Conservation (phyloP, 1,284 basidiomycete genomes). For the Cutaneotrichosporon spelunceum region DNA sequence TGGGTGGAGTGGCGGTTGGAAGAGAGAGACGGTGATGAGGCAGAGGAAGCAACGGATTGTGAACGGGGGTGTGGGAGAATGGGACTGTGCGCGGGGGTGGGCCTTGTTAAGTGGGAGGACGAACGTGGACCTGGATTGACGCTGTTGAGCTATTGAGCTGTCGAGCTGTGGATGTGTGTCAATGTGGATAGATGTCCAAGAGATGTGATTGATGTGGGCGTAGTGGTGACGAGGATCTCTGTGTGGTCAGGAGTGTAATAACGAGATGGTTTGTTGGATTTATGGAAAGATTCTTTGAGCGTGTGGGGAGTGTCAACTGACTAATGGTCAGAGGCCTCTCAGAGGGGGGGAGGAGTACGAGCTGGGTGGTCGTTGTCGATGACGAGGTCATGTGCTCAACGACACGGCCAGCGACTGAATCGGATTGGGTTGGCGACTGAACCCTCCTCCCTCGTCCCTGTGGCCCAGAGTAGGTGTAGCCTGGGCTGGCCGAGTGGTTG, state of each 20-base stretch:
- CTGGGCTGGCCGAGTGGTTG: too few species aligned
- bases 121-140: neutral
- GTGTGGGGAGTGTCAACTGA: neutral
- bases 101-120: neutral
- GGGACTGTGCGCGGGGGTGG: neutral
- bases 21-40: neutral
- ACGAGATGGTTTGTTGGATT: neutral
- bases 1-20: neutral
- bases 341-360: neutral
- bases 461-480: too few species aligned
- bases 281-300: neutral
- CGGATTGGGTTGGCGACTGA: neutral
- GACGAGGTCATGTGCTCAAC: neutral
- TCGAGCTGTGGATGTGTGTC: neutral
- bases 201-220: neutral
- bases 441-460: too few species aligned
- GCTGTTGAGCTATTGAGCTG: neutral
- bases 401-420: neutral
- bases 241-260: constrained; percentile 14
- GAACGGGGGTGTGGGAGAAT: neutral
- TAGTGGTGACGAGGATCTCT: constrained; percentile 27
- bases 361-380: neutral
- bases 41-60: neutral
- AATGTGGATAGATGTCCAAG: neutral
- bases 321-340: neutral